Base-by-base conservation (phyloP, 2,329 filamentous ascomycete species). In the Alternaria sp. region DNA sequence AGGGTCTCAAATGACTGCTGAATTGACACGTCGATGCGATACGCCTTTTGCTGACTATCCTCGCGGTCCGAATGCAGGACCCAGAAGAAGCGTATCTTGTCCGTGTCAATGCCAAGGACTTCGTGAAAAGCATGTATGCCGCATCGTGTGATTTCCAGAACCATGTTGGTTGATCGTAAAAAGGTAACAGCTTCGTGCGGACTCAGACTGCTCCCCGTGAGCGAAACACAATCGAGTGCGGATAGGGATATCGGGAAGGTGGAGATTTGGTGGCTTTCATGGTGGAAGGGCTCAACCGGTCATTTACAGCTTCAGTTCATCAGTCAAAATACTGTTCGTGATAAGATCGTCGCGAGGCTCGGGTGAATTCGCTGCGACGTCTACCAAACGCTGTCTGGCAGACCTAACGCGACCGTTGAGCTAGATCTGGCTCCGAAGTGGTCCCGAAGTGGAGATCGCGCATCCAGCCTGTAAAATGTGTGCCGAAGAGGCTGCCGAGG, bases 51-150 rank as follows among this genome's bases (percentile, higher is more conserved):
- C 5, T 30, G 16, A 4, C 69, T 67, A 62, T 76, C 63, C 54
- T 78, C 73, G 22, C 71, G 59, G 3, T 71, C 61, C 9, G 72
- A 70, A 8, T 74, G 52, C 1, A 80, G 62, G 6, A 67, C 67
- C 78, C 77, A 80, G 54, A 68, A 78, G 54, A 80, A 71, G 30
- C 75, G 74, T 12, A 80, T 66, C 43, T 76, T 69, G 44, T 81
- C 77, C 5, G 74, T 69, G 54, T 81, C 79, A 54, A 81, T 78
- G 5, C 79, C 79, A 7, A 80, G 62, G 3, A 72, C 69, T 64
- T 81, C 78, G 41, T 77, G 71, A 52, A 78, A 81, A 52, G 73
- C 76, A 52, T 81, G 78, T 18, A 81, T 80, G 22, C 79, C 78
- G 55, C 77, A 79, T 16, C 65, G 63, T 20, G 63, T 63, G 20